Evolutionary conservation across 176 grass and related monocot genomes (phyloP).

Genomic region (Avena sativa): DNA sequence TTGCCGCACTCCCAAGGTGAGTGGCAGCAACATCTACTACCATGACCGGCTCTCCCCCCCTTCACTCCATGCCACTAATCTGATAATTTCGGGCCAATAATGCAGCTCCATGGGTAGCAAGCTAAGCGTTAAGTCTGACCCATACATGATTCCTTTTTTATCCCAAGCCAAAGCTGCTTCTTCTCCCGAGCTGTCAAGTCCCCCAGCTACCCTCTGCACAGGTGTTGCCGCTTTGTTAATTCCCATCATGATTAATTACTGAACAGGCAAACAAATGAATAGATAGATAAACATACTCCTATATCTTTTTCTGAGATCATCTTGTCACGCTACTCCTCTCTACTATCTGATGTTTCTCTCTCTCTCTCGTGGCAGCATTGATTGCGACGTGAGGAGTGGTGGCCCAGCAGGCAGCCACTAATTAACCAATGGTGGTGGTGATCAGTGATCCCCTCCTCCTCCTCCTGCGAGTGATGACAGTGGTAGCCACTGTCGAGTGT

Average conservation of each 20-base stretch:
- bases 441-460: neutral
- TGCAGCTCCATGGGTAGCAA: neutral
- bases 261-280: neutral
- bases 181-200: neutral
- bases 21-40: neutral
- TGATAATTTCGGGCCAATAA: neutral
- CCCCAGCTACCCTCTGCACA: neutral
- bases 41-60: constrained; percentile 1
- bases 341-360: constrained; percentile 9
- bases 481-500: constrained; percentile 29
- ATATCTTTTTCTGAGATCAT: neutral
- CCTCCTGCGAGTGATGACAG: neutral
- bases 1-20: constrained; percentile 39
- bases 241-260: neutral
- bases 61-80: constrained; percentile 49
- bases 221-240: neutral
- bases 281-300: no score
- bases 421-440: neutral
- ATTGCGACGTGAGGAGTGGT: constrained; percentile 32
- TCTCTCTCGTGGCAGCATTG: neutral
- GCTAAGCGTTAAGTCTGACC: constrained; percentile 12
- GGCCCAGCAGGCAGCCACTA: constrained; percentile 31
- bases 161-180: neutral
- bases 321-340: neutral
- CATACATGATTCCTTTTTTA: neutral